Base-by-base conservation (phyloP, 2,329 filamentous ascomycete species). In the Phyllosticta citrichinensis region DNA sequence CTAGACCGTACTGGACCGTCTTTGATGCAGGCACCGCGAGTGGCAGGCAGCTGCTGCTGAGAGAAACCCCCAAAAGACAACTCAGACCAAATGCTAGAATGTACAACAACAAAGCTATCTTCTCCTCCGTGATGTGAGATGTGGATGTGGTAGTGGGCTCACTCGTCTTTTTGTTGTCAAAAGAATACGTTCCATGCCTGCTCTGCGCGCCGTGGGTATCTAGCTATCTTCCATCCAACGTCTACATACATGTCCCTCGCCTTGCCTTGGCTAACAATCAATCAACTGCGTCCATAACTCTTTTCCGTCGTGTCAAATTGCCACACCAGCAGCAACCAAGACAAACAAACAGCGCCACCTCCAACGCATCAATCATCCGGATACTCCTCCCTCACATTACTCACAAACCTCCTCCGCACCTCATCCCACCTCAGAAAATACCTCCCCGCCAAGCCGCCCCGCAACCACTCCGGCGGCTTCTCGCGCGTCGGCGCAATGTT, bases 381-480 rank as follows among this genome's bases (percentile, higher is more conserved):
- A 73, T 91, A 97, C 68, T 92, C 85, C 67, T 95, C 89, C 66
- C 76, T 75, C 58, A 89, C 79, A 72, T 97, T 97, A 67, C 91
- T 96, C 33, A 96, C 81, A 75, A 97, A 99, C 40, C 6, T 47
- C 2, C 17, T n/a, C 14, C 40, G n/a, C n/a, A n/a, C 40, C 17
- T 47, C 40, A 73, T 97, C 89, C 80, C 91, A 97, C 52, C 91
- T 81, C 73, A 90, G 95, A 73, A 99, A 97, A 73, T 89, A 90
- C 67, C 87, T 87, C 0, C 94, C 94, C 2, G 91, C 90, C 65
- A 89, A 74, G 54, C 79, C 79, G 69, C 90, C 81, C 64, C 95
- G 66, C 65, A 57, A 10, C 14, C 33, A 35, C 9, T 25, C 19
- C 58, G 20, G 66, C 62, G 10, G 66, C 14, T 47, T 62, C 12